Evolutionary conservation across 768 basidiomycete species (phyloP).

Genomic region (Calvatia gigantea): DNA sequence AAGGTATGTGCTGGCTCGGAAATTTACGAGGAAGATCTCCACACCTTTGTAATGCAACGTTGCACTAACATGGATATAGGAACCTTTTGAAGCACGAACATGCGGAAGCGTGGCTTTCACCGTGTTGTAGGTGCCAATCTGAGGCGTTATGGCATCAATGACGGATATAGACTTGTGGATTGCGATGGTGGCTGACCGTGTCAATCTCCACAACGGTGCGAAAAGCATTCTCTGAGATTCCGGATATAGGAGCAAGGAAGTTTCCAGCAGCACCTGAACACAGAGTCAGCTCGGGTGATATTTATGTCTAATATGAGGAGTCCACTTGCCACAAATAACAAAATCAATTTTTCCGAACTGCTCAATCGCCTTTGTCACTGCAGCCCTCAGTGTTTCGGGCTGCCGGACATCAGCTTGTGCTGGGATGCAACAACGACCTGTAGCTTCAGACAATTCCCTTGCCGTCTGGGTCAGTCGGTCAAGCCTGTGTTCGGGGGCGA

Average conservation of each 20-base stretch:
- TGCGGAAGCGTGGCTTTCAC: constrained; percentile 86
- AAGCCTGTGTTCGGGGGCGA: constrained; percentile 39
- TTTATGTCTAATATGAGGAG: neutral
- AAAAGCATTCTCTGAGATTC: constrained; percentile 87
- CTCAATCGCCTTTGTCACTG: constrained; percentile 71
- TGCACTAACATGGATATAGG: constrained; percentile 88
- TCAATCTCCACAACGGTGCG: constrained; percentile 93
- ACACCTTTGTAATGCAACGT: constrained; percentile 82
- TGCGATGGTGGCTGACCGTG: constrained; percentile 48
- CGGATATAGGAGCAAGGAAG: constrained; percentile 85
- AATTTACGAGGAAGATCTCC: constrained; percentile 17
- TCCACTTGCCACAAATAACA: constrained; percentile 79
- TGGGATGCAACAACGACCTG: constrained; percentile 70
- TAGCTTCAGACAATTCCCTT: constrained; percentile 61
- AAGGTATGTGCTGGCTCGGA: constrained; percentile 4
- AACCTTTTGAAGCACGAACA: constrained; percentile 66
- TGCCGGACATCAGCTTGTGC: constrained; percentile 82
- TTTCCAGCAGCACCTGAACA: constrained; percentile 92
- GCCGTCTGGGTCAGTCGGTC: constrained; percentile 71
- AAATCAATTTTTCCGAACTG: constrained; percentile 88
- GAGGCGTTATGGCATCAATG: constrained; percentile 8
- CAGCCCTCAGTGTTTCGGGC: constrained; percentile 65
- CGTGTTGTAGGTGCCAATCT: constrained; percentile 93
- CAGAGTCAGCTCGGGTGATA: neutral
- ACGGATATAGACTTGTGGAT: neutral